Percentiles rank a stretch among this genome's conserved stretches.
Evolutionary conservation across 148 eudicot genomes (phyloP).

Genomic region (Dysphania ambrosioides): DNA sequence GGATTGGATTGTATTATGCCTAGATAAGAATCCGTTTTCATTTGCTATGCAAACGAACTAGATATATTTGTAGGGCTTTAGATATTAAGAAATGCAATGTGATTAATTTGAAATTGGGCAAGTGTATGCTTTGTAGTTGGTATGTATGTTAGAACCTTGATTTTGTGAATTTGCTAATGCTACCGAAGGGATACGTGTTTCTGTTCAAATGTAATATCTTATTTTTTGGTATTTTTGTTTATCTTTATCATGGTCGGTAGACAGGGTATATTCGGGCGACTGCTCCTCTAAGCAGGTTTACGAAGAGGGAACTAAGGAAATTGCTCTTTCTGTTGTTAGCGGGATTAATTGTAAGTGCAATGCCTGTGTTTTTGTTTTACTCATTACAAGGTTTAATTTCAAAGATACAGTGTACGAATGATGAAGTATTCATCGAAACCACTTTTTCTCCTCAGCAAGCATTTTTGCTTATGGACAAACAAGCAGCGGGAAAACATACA

Average conservation of each 20-base stretch:
- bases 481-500: conserved; percentile 95
- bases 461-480: conserved; percentile 97
- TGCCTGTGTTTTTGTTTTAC: neutral
- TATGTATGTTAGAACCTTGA: neutral
- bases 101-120: neutral
- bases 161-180: neutral
- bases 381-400: neutral
- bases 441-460: conserved; percentile 51
- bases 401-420: neutral
- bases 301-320: conserved; percentile 79
- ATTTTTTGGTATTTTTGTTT: conserved; percentile 7
- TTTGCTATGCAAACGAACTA: neutral
- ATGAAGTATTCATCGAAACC: neutral
- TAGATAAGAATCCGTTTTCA: too few relatives aligned
- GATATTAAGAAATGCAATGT: neutral
- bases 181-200: neutral
- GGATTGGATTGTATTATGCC: neutral
- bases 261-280: conserved; percentile 89
- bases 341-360: conserved; percentile 83
- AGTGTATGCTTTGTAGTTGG: neutral
- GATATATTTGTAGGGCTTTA: neutral
- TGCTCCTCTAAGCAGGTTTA: conserved; percentile 74
- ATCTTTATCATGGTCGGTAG: conserved; percentile 37
- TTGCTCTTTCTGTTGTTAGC: conserved; percentile 86
- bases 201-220: neutral